These are phyloP conservation scores for Posidonia australis DNA, from an alignment of 106 monocot genomes.

Conservation along the genomic window DNA sequence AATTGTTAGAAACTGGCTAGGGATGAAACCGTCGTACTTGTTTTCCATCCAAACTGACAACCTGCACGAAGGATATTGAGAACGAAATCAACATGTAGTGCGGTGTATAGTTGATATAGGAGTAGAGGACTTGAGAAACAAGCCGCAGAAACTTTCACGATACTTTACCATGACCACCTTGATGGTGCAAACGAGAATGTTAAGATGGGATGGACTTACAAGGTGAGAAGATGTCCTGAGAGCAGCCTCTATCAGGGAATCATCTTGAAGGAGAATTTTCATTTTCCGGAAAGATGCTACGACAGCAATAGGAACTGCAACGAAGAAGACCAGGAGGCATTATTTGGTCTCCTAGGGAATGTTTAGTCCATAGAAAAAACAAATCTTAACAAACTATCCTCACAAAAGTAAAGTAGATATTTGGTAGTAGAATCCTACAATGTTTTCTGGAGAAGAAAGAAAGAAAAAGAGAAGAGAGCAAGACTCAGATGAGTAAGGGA, in stretches of 20 bases:
- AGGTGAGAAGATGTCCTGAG: slow-evolving; percentile 69
- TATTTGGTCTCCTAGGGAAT: too few species aligned
- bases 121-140: not conserved
- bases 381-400: too few species aligned
- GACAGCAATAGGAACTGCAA: slow-evolving; percentile 68
- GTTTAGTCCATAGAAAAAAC: too few species aligned
- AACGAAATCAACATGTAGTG: not conserved
- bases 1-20: slow-evolving; percentile 26
- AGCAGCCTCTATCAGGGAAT: slow-evolving; percentile 48
- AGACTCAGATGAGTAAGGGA: slow-evolving; percentile 66
- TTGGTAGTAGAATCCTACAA: too few species aligned
- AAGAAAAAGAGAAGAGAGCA: too few species aligned
- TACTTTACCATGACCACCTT: not conserved
- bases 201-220: slow-evolving; percentile 31
- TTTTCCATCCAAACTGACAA: slow-evolving; percentile 66
- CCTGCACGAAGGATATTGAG: slow-evolving; percentile 26
- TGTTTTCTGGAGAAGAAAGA: too few species aligned
- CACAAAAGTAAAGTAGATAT: too few species aligned
- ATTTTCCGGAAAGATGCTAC: slow-evolving; percentile 85
- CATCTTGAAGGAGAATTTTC: slow-evolving; percentile 67
- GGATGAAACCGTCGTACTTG: slow-evolving; percentile 59
- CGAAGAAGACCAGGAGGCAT: not conserved
- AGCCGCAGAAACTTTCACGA: not conserved
- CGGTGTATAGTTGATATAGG: not conserved
- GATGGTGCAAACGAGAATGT: not conserved